A percentile compares a stretch with the other conserved stretches of the same genome.
phyloP scores from a whole-genome alignment of 2,329 filamentous ascomycete species.

The Penicillium janthinellum region DNA sequence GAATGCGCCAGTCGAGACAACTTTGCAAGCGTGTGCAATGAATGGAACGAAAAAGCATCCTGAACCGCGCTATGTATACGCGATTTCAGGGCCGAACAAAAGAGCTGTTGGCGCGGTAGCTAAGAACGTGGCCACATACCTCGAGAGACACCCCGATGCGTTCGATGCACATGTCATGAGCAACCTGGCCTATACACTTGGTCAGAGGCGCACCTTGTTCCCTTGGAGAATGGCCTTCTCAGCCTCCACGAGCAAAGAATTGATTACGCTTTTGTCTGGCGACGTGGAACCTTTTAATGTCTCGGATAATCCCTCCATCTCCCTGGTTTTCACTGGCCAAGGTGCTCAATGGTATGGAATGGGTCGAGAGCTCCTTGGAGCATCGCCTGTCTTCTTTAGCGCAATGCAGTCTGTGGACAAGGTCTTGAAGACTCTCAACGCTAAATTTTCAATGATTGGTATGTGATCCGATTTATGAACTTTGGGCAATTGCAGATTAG shows the following conservation, averaged over 20 bases:
- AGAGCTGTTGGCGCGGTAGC: constrained; percentile 16
- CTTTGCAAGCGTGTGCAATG: neutral
- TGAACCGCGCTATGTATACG: constrained; percentile 18
- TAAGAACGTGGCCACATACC: constrained; percentile 18
- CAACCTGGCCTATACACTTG: constrained; percentile 27
- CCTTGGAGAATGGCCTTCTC: constrained; percentile 26
- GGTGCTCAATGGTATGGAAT: constrained; percentile 40
- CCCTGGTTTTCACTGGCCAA: constrained; percentile 42
- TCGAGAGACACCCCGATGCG: constrained; percentile 21
- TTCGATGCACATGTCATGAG: constrained; percentile 23
- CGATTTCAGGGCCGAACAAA: constrained; percentile 23
- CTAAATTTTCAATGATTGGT: constrained; percentile 29
- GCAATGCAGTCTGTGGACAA: constrained; percentile 21
- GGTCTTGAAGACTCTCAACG: constrained; percentile 22
- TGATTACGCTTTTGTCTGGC: constrained; percentile 16
- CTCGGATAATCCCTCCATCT: constrained; percentile 26
- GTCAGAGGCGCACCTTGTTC: constrained; percentile 24
- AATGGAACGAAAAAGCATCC: constrained; percentile 11
- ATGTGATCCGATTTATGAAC: neutral
- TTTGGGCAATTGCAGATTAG: neutral
- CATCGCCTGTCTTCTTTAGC: constrained; percentile 26
- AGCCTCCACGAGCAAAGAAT: constrained; percentile 13
- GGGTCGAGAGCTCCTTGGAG: constrained; percentile 33
- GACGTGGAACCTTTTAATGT: constrained; percentile 19
- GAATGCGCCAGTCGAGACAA: neutral